phyloP scores from a whole-genome alignment of 2,329 filamentous ascomycete species.

The Diplodia mutila region DNA sequence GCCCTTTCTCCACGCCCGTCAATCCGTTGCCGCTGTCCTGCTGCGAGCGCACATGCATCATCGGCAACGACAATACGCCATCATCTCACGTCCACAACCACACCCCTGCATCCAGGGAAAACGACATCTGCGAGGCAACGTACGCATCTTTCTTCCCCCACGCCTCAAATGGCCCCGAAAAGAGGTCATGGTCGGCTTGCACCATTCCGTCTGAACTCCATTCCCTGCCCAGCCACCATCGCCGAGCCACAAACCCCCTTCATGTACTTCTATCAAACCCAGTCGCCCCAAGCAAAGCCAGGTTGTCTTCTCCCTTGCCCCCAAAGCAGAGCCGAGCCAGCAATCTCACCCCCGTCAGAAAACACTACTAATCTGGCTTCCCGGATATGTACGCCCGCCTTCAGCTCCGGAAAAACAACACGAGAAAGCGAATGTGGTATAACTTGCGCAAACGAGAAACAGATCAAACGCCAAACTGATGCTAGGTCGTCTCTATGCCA shows the following conservation, averaged over 20 bases:
- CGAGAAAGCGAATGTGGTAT: conserved; percentile 17
- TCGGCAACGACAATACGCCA: neutral
- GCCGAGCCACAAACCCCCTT: neutral
- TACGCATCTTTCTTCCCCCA: conserved; percentile 10
- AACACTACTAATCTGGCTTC: conserved; percentile 7
- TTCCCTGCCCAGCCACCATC: neutral
- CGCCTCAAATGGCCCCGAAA: neutral
- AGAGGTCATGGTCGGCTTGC: neutral
- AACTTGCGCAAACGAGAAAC: neutral
- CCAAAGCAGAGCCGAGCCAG: neutral
- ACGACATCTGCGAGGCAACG: neutral
- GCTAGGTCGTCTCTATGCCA: conserved; percentile 20
- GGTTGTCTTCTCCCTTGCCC: neutral
- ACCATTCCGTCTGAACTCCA: neutral
- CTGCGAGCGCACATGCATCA: neutral
- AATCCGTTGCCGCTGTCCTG: neutral
- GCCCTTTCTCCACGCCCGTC: neutral
- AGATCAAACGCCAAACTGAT: conserved; percentile 17
- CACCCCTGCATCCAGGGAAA: neutral
- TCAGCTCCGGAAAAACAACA: neutral
- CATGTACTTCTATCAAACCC: neutral
- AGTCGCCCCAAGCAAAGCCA: no score
- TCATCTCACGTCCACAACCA: neutral
- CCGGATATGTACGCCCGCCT: conserved; percentile 10
- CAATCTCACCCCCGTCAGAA: neutral